These are phyloP conservation scores for Brettanomyces bruxellensis DNA, from an alignment of 805 yeast genomes.

Conservation along the genomic window DNA sequence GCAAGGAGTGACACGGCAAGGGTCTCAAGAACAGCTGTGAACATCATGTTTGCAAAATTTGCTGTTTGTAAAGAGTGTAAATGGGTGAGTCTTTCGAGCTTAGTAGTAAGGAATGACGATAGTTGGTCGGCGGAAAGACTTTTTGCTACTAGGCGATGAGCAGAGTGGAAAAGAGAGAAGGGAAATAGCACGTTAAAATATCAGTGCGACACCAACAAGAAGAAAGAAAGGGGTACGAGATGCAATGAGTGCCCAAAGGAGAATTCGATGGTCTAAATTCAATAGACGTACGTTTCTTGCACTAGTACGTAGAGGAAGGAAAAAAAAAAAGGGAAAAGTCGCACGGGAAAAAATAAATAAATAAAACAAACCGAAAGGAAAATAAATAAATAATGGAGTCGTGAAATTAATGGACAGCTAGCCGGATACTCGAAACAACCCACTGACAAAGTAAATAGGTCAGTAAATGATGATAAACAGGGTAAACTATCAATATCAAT, in stretches of 20 bases:
- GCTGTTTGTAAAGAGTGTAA: conserved; percentile 3
- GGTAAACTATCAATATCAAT: no score
- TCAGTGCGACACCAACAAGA: not conserved
- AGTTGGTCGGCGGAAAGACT: conserved; percentile 10
- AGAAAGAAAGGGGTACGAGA: conserved; percentile 6
- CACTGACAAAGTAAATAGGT: no score
- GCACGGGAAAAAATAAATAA: no score
- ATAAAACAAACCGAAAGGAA: no score
- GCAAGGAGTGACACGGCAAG: conserved; percentile 29
- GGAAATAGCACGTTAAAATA: not conserved
- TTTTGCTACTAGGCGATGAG: not conserved
- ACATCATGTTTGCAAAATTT: conserved; percentile 4
- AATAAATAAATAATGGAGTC: no score
- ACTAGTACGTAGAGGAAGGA: no score
- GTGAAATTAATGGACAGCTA: no score
- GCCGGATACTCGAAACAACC: no score
- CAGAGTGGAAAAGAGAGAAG: not conserved
- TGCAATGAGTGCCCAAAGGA: conserved; percentile 4
- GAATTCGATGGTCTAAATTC: no score
- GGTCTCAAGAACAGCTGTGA: conserved; percentile 16
- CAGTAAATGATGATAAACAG: no score
- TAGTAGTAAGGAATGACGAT: conserved; percentile 11
- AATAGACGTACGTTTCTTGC: no score
- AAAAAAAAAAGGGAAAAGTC: no score
- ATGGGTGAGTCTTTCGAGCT: not conserved